Base-by-base conservation (phyloP, 2,329 filamentous ascomycete species). In the Hypoxylon sp. region DNA sequence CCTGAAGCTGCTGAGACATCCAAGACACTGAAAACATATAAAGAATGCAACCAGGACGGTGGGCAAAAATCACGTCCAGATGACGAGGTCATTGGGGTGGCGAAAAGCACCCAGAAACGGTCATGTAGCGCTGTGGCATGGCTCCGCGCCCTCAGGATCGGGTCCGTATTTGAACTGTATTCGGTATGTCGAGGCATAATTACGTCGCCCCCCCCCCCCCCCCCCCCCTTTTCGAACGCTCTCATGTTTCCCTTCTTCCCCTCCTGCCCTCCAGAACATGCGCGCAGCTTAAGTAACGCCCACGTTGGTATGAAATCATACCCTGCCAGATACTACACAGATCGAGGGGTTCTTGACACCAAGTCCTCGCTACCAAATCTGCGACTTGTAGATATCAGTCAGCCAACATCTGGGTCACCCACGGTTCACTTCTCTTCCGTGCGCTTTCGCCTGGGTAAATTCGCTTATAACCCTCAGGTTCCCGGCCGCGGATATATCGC, bases 391-490 rank as follows among this genome's bases (percentile, higher is more conserved):
- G 11, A 31, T 40, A 18, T 26, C 15, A 21, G 7, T 18, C 35
- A 48, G 10, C 38, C 11, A 45, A 21, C n/a, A n/a, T n/a, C n/a
- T n/a, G n/a, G n/a, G n/a, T 31, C 41, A 46, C 18, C 11, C 41
- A 47, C n/a, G 24, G 15, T 38, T 35, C 31, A 40, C 8, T 8
- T 20, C n/a, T 8, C 18, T 35, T 26, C 41, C 38, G 23, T n/a
- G 31, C 27, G 11, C 45, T 50, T 49, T 54, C 56, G 50, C 50
- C 50, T 55, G 56, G 50, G 41, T 60, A 60, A 55, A 60, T 52
- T 33, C 43, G 43, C 26, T 41, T 45, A 45, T 52, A 33, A n/a
- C 43, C 17, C 20, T 21, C n/a, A 27, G n/a, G 17, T 20, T 20
- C 23, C 26, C 27, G 6, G 6, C 42, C 17, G 17, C 42, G 26